Percentiles rank a stretch among this genome's conserved stretches.
Conservation (phyloP, 2,329 filamentous ascomycete genomes). For the Anisogramma anomala region DNA sequence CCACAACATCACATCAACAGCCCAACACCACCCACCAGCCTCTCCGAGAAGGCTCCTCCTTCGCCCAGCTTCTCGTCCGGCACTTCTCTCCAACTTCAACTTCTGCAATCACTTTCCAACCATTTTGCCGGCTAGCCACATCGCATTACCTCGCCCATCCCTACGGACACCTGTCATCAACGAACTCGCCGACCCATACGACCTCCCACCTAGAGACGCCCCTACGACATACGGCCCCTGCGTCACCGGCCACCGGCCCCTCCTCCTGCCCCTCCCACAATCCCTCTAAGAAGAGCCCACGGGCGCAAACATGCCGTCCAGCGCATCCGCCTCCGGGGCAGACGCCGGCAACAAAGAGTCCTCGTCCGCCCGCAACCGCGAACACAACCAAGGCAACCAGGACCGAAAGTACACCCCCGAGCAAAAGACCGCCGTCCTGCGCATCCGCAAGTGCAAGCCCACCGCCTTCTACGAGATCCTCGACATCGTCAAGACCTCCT, state of each 20-base stretch:
- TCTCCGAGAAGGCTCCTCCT: no score
- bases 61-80: background rate
- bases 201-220: conserved; percentile 3
- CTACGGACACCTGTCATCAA: conserved; percentile 8
- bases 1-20: no score
- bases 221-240: background rate
- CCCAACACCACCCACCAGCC: no score
- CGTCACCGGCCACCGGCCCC: conserved; percentile 1
- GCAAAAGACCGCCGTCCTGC: conserved; percentile 81
- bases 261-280: background rate
- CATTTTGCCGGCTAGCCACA: background rate
- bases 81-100: background rate
- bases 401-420: conserved; percentile 73
- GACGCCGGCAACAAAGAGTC: conserved; percentile 29
- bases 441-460: conserved; percentile 70
- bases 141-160: conserved; percentile 2
- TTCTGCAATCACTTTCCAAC: background rate
- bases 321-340: conserved; percentile 43
- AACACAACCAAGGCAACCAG: conserved; percentile 67
- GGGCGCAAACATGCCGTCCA: conserved; percentile 27
- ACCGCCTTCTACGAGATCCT: conserved; percentile 97
- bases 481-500: conserved; percentile 54
- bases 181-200: conserved; percentile 2
- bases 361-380: conserved; percentile 38
- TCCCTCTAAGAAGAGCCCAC: conserved; percentile 3